Percentiles rank a stretch among this genome's conserved stretches.
Evolutionary conservation across 257 asterid genomes (phyloP).

Genomic region (Echites panduratus): DNA sequence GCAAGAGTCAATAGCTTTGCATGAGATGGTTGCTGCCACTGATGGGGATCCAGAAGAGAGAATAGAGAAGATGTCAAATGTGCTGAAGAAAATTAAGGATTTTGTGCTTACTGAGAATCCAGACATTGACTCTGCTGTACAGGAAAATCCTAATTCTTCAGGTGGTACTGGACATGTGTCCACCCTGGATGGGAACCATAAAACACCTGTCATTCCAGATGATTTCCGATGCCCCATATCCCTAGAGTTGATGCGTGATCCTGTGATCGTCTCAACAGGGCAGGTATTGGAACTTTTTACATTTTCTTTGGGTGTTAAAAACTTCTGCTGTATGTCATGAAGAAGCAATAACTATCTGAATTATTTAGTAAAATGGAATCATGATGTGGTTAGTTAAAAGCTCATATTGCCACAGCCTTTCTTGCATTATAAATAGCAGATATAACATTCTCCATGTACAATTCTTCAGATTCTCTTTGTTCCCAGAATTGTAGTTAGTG

Average conservation of each 20-base stretch:
- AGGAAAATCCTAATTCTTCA: slow-evolving; percentile 46
- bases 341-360: background rate
- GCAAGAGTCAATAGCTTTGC: slow-evolving; percentile 94
- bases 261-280: slow-evolving; percentile 97
- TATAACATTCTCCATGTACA: background rate
- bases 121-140: slow-evolving; percentile 30
- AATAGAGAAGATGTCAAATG: slow-evolving; percentile 92
- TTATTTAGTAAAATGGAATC: background rate
- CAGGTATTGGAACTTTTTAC: slow-evolving; percentile 50
- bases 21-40: slow-evolving; percentile 80
- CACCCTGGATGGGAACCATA: slow-evolving; percentile 33
- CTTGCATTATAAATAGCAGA: background rate
- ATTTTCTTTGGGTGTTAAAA: background rate
- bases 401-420: background rate
- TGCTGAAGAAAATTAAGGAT: slow-evolving; percentile 80
- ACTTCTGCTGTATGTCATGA: background rate
- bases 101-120: slow-evolving; percentile 85
- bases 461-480: background rate
- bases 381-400: background rate
- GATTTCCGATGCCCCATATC: slow-evolving; percentile 98
- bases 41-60: slow-evolving; percentile 86
- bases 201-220: slow-evolving; percentile 71
- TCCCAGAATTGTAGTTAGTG: background rate
- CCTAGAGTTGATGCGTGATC: slow-evolving; percentile 90
- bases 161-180: slow-evolving; percentile 45